Evolutionary conservation across 2,329 filamentous ascomycete species (phyloP), one percentile per base, ranked within the genome.

Genomic region (Verticillium nonalfalfae): DNA sequence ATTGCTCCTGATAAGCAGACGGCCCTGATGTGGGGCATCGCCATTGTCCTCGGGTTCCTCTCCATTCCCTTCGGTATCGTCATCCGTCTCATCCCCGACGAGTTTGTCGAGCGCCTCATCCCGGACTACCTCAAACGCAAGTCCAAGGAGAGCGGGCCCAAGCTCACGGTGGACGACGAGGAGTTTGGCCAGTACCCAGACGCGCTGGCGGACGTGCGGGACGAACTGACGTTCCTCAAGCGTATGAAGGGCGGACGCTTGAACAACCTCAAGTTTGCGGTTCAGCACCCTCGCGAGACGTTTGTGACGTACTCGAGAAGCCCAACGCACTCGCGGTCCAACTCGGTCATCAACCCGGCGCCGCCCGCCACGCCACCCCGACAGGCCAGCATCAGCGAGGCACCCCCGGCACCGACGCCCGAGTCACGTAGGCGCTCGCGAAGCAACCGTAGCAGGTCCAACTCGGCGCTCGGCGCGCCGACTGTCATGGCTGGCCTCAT

Each of bases 401-500:
- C 71, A 68, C 82, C 68, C 65, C 79, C 69, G 73, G 81, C 66
- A 70, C 82, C 71, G 68, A 89, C 79, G 58, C 86, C 80, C 4
- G 85, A 88, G 69, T 81, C 85, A 61, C 79, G 89, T 58, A 84
- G 80, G 60, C 84, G 89, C 59, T 90, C 89, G 58, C 81, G 87
- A 66, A 90, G 88, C 54, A 89, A 79, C 68, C 80, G 87, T 63
- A 87, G 86, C 61, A 78, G 87, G 61, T 85, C 83, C 50, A 88
- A 88, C 73, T 92, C 89, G 34, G 89, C 89, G 1, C 80, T 93
- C 11, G 90, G 87, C 11, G 88, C 90, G 1, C 87, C 89, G 1
- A 87, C 88, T 7, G 90, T 92, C 63, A 93, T 93, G 90, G 89
- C 90, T n/a, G 90, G 90, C 63, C 88, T 93, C 62, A 85, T 93